These are phyloP conservation scores for Actinidia arguta DNA, from an alignment of 179 eudicot genomes.

Conservation along the genomic window DNA sequence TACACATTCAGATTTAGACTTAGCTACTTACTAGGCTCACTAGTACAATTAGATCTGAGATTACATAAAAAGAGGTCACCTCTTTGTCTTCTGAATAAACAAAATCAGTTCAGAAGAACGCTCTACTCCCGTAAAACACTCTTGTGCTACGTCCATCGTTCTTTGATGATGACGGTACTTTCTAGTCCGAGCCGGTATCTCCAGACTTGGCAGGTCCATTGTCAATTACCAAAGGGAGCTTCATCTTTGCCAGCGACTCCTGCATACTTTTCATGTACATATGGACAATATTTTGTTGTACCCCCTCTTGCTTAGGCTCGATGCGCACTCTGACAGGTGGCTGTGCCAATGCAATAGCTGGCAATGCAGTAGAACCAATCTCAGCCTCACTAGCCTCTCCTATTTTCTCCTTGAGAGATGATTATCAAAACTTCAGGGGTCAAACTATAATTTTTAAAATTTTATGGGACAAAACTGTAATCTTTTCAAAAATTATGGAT, in stretches of 20 bases:
- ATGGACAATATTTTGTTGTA: slow-evolving; percentile 68
- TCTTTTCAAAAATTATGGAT: no score
- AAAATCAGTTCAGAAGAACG: slow-evolving; percentile 55
- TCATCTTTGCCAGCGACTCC: slow-evolving; percentile 74
- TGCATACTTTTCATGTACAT: slow-evolving; percentile 87
- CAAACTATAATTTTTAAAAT: no score
- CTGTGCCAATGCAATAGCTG: no score
- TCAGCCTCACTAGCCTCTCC: slow-evolving; percentile 29
- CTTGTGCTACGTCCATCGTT: slow-evolving; percentile 44
- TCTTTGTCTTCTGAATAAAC: slow-evolving; percentile 21
- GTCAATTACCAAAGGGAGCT: slow-evolving; percentile 59
- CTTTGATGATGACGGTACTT: slow-evolving; percentile 48
- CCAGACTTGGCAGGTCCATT: slow-evolving; percentile 39
- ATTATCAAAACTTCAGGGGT: no score
- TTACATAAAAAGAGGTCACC: neutral
- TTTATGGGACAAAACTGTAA: no score
- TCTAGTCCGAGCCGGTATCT: slow-evolving; percentile 49
- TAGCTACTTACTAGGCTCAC: no score
- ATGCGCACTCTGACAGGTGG: slow-evolving; percentile 23
- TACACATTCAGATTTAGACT: no score
- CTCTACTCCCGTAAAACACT: slow-evolving; percentile 74
- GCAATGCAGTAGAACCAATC: no score
- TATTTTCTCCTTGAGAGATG: slow-evolving; percentile 25
- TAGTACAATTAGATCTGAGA: no score
- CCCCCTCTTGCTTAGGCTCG: slow-evolving; percentile 56